Evolutionary conservation across 176 grass and related monocot genomes (phyloP).

Genomic region (Triticum dicoccoides): DNA sequence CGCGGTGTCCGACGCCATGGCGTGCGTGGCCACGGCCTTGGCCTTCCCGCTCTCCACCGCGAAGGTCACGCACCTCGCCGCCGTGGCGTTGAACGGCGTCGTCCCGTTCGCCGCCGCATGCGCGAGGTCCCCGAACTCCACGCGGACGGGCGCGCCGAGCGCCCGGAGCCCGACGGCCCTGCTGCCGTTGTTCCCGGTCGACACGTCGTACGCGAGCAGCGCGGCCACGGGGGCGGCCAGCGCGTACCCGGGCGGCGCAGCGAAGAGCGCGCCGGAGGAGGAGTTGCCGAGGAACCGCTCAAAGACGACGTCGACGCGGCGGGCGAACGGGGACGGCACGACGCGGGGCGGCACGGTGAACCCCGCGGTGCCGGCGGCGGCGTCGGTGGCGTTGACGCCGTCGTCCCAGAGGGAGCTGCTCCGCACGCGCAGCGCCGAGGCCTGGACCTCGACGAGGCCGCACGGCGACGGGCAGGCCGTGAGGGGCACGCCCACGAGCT

Average conservation of each 20-base stretch:
- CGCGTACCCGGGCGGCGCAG: constrained; percentile 25
- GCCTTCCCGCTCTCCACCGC: constrained; percentile 1
- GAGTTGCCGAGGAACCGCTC: constrained; percentile 9
- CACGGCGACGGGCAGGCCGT: not conserved
- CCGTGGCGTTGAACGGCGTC: constrained; percentile 16
- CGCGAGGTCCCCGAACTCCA: constrained; percentile 37
- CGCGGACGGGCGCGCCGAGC: constrained; percentile 27
- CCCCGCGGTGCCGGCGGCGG: not conserved
- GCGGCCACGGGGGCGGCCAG: constrained; percentile 32
- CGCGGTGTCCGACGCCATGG: constrained; percentile 11
- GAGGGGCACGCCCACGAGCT: constrained; percentile 27
- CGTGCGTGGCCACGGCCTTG: constrained; percentile 21
- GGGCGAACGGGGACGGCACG: constrained; percentile 36
- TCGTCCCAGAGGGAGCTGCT: constrained; percentile 42
- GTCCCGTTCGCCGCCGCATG: not conserved
- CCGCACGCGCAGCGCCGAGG: constrained; percentile 40
- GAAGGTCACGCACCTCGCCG: constrained; percentile 43
- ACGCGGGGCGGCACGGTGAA: constrained; percentile 41
- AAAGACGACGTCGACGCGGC: constrained; percentile 49
- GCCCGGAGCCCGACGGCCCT: constrained; percentile 15
- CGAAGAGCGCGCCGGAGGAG: not conserved
- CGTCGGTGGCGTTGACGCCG: constrained; percentile 30
- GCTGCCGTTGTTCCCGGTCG: constrained; percentile 15
- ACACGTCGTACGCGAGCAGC: constrained; percentile 48
- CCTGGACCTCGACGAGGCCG: constrained; percentile 4